Base-by-base conservation (phyloP, 306 rosid genomes). In the Dryas drummondii region DNA sequence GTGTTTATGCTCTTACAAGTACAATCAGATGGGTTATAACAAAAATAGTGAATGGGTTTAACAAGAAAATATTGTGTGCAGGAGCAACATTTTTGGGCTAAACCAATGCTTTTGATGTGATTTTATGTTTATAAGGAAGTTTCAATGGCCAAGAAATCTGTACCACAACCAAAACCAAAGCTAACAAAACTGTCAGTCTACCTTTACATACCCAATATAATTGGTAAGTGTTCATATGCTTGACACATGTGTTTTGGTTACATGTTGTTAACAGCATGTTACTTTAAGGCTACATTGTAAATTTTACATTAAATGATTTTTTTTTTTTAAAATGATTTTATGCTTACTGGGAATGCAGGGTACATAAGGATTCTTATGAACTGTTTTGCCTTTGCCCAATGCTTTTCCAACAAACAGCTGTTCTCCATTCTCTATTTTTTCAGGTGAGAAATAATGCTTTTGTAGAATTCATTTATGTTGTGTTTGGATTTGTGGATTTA, bases 121-220 rank as follows among this genome's bases (percentile, higher is more conserved):
- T 71, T 80, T 79, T 82, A 70, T 71, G 79, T 46, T 66, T 60
- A 72, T 32, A n/a, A 68, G 72, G 71, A 71, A 87, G 84, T 76
- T 80, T 63, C 89, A 71, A 91, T 93, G 98, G 98, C 91, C 58
- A 87, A 83, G 77, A 89, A 83, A 74, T 81, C 88, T 9, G 84
- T 75, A 70, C 74, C 85, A 17, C 81, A 78, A 70, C 87, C 37
- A 32, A 32, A 80, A 70, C 87, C 87, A 74, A 80, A 85, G 68
- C 37, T 72, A 26, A 58, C 76, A 59, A 91, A 89, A 80, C 65
- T 93, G 54, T 84, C 93, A 0, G 97, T 91, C 74, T 93, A 91
- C 85, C 96, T 93, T 65, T 93, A 93, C 77, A 68, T 93, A 76
- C 97, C 98, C 58, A 93, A 93, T 79, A 88, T 93, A 56, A 91